phyloP scores from a whole-genome alignment of 176 grass and related monocot genomes.

The Oryza meridionalis region DNA sequence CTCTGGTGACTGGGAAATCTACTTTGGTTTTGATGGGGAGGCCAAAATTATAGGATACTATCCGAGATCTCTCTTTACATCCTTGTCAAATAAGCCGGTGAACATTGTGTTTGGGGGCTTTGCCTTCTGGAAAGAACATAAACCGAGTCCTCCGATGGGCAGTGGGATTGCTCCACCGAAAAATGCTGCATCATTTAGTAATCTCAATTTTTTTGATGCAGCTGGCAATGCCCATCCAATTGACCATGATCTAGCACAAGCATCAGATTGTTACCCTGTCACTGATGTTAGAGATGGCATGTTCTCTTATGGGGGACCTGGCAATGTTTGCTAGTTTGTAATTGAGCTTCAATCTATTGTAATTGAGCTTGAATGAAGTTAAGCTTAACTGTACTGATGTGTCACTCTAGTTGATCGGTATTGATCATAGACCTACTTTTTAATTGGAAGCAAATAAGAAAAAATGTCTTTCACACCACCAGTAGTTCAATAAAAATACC shows the following conservation, averaged over 20 bases:
- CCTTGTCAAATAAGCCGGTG: background rate
- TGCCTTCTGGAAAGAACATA: background rate
- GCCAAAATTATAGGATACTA: no score
- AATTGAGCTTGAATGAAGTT: no score
- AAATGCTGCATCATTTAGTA: background rate
- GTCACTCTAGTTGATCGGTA: no score
- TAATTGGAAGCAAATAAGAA: no score
- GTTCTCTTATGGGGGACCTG: slow-evolving; percentile 6
- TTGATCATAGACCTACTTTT: no score
- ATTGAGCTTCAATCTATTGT: no score
- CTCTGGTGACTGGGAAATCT: slow-evolving; percentile 5
- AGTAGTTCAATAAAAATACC: no score
- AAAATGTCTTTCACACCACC: no score
- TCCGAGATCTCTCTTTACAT: no score
- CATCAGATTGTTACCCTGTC: no score
- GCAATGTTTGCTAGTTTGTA: background rate
- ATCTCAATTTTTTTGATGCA: slow-evolving; percentile 6
- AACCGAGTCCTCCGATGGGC: background rate
- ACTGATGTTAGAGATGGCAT: background rate
- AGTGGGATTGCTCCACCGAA: background rate
- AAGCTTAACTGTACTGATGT: no score
- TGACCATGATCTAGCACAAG: background rate
- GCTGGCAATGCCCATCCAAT: background rate
- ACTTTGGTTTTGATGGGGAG: background rate
- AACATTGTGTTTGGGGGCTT: background rate